phyloP scores from a whole-genome alignment of 371 early-diverging fungal species.

The Mortierella sp. region DNA sequence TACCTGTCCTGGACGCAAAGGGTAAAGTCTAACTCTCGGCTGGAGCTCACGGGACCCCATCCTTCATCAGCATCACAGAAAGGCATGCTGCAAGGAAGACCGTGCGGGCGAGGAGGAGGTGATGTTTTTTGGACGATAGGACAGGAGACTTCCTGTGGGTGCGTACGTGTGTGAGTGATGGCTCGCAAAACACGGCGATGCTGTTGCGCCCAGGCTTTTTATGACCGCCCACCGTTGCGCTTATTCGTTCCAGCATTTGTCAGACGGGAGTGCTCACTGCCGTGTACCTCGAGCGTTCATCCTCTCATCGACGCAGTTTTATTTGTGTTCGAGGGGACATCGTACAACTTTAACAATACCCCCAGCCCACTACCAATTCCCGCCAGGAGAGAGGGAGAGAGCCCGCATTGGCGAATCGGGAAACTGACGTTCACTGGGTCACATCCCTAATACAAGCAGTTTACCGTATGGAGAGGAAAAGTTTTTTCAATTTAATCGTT shows the following conservation, averaged over 20 bases:
- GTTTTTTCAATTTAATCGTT: neutral
- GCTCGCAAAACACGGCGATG: neutral
- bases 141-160: neutral
- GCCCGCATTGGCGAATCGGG: slow-evolving; percentile 7
- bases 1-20: too few relatives aligned
- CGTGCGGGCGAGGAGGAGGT: neutral
- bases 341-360: neutral
- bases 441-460: too few relatives aligned
- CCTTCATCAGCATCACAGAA: slow-evolving; percentile 20
- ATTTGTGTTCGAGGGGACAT: neutral
- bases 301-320: neutral
- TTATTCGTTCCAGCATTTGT: slow-evolving; percentile 4
- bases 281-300: neutral
- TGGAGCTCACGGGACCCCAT: slow-evolving; percentile 11
- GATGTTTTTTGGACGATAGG: slow-evolving; percentile 6
- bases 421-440: slow-evolving; percentile 5
- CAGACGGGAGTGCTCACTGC: slow-evolving; percentile 4
- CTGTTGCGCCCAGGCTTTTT: slow-evolving; percentile 5
- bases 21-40: slow-evolving; percentile 9
- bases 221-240: neutral
- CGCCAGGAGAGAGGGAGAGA: slow-evolving; percentile 2
- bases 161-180: neutral
- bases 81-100: slow-evolving; percentile 37
- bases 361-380: neutral
- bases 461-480: too few relatives aligned